Conservation (phyloP, 2,329 filamentous ascomycete species). For the Trichoderma simmonsii region DNA sequence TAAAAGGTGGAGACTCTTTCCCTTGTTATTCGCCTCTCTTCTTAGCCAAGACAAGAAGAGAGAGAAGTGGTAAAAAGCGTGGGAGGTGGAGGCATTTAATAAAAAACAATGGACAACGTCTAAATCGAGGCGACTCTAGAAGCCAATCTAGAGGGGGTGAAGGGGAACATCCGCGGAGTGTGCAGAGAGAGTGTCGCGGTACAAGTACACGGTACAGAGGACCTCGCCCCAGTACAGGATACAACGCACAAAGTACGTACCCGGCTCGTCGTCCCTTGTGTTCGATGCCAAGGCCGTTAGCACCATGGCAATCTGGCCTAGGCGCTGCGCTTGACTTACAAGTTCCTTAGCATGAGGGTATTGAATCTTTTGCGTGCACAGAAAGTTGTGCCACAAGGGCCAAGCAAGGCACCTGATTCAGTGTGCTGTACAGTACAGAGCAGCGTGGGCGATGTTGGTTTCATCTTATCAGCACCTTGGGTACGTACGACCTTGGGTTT, state of each 20-base stretch:
- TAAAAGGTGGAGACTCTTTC: background rate
- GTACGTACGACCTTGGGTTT: background rate
- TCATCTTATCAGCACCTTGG: background rate
- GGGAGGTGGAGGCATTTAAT: slow-evolving; percentile 21
- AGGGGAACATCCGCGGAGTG: background rate
- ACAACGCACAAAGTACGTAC: background rate
- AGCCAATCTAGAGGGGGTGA: background rate
- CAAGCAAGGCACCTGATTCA: background rate
- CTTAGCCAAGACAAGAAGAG: slow-evolving; percentile 4
- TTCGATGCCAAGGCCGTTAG: slow-evolving; percentile 11
- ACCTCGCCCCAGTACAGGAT: background rate
- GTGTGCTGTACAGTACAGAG: background rate
- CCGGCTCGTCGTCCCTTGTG: background rate
- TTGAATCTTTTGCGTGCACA: background rate
- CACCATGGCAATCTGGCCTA: background rate
- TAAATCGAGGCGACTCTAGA: background rate
- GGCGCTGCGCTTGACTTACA: background rate
- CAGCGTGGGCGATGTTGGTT: background rate
- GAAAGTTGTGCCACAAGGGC: background rate
- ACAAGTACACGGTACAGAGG: background rate
- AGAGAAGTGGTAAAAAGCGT: background rate
- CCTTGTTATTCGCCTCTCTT: background rate
- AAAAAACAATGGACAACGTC: slow-evolving; percentile 9
- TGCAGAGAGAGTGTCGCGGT: background rate
- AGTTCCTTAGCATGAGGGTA: background rate